A percentile compares a stretch with the other conserved stretches of the same genome.
phyloP scores from a whole-genome alignment of 768 basidiomycete genomes.

The Naganishia onofrii region DNA sequence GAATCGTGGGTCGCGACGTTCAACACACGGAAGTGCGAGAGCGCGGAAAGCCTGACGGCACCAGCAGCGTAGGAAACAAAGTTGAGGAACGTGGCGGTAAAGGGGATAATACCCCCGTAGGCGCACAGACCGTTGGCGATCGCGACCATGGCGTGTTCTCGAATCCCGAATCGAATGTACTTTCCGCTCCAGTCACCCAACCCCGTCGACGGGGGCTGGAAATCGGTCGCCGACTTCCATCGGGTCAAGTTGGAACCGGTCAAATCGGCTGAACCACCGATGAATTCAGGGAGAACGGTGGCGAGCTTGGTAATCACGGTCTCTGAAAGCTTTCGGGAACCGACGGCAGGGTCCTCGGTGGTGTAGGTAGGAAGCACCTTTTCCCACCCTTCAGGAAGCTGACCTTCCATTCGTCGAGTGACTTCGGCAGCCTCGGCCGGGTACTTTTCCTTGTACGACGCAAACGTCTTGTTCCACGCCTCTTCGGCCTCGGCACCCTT shows the following conservation, averaged over 20 bases:
- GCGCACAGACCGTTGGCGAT: slow-evolving; percentile 87
- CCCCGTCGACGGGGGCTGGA: slow-evolving; percentile 83
- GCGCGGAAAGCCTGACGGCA: slow-evolving; percentile 84
- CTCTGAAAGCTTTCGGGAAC: slow-evolving; percentile 89
- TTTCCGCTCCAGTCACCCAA: slow-evolving; percentile 80
- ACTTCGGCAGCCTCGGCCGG: slow-evolving; percentile 83
- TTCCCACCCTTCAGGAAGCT: slow-evolving; percentile 84
- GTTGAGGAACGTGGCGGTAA: slow-evolving; percentile 90
- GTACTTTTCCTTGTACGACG: slow-evolving; percentile 70
- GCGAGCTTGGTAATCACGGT: slow-evolving; percentile 75
- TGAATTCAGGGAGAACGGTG: slow-evolving; percentile 73
- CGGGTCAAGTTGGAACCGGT: slow-evolving; percentile 90
- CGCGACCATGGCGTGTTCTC: slow-evolving; percentile 95
- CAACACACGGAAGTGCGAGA: slow-evolving; percentile 84
- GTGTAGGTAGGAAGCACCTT: slow-evolving; percentile 79
- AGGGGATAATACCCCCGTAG: slow-evolving; percentile 87
- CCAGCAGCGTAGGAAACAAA: slow-evolving; percentile 92
- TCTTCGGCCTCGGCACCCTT: slow-evolving; percentile 71
- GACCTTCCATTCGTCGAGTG: slow-evolving; percentile 74
- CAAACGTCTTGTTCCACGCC: slow-evolving; percentile 69
- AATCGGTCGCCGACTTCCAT: slow-evolving; percentile 74
- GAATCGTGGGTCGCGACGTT: slow-evolving; percentile 97
- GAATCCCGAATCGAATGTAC: slow-evolving; percentile 93
- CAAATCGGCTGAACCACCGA: slow-evolving; percentile 83
- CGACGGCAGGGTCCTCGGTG: slow-evolving; percentile 75